Conservation (phyloP, 805 yeast species). For the Nakazawaea molendinolei region DNA sequence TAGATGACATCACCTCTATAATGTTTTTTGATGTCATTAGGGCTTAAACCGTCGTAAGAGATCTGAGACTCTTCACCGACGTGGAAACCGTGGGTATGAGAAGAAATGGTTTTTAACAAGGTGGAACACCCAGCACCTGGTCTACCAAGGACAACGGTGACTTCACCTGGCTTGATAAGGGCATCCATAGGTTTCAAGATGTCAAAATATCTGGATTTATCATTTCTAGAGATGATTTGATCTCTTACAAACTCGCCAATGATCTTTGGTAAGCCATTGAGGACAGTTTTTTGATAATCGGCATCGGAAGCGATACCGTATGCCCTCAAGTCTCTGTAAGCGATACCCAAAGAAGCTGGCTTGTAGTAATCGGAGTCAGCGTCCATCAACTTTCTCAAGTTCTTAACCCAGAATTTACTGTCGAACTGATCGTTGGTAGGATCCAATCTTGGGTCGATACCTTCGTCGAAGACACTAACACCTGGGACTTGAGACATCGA, state of each 20-base stretch:
- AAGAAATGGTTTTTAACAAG: constrained; percentile 49
- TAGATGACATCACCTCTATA: constrained; percentile 66
- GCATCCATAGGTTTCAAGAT: constrained; percentile 66
- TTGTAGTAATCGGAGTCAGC: constrained; percentile 58
- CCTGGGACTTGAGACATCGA: constrained; percentile 51
- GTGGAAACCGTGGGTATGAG: constrained; percentile 54
- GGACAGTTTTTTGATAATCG: constrained; percentile 56
- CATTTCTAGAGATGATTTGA: constrained; percentile 17
- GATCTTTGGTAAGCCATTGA: constrained; percentile 33
- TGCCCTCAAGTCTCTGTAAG: constrained; percentile 52
- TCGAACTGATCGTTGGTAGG: constrained; percentile 55
- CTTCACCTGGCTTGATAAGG: constrained; percentile 51
- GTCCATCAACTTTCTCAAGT: constrained; percentile 44
- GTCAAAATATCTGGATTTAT: constrained; percentile 32
- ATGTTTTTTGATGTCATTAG: constrained; percentile 40
- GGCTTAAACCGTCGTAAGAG: constrained; percentile 49
- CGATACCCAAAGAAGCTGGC: constrained; percentile 53
- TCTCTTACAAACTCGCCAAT: constrained; percentile 22
- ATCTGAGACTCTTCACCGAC: constrained; percentile 39
- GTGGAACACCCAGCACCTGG: constrained; percentile 83
- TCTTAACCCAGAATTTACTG: constrained; percentile 62
- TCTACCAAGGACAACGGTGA: constrained; percentile 68
- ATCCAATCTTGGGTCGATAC: constrained; percentile 39
- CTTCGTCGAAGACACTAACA: constrained; percentile 27
- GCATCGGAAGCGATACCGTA: constrained; percentile 62